Evolutionary conservation across 2,329 filamentous ascomycete species (phyloP).

Genomic region (Aureobasidium sp.): DNA sequence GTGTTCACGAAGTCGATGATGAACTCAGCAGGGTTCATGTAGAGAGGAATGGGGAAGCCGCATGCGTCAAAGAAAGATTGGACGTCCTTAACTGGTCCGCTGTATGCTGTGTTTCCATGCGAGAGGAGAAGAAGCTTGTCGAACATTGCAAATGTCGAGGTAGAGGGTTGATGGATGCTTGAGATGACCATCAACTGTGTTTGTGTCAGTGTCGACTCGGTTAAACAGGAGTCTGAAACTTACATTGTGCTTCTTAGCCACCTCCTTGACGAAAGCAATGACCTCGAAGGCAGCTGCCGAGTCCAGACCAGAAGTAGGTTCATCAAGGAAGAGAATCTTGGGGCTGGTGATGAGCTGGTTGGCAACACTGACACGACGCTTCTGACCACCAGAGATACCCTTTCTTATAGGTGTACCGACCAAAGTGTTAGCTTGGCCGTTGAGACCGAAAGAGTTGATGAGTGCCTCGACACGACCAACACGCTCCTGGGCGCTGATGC

Average conservation of each 20-base stretch:
- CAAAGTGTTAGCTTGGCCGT: constrained; percentile 58
- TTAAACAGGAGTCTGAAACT: constrained; percentile 16
- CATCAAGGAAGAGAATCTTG: constrained; percentile 73
- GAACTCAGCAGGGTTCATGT: constrained; percentile 74
- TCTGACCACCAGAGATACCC: constrained; percentile 79
- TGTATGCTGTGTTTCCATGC: constrained; percentile 62
- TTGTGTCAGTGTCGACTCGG: background rate
- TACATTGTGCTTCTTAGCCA: constrained; percentile 60
- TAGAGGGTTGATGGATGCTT: constrained; percentile 80
- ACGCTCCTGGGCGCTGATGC: constrained; percentile 49
- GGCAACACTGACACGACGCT: constrained; percentile 69
- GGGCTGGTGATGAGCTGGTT: constrained; percentile 74
- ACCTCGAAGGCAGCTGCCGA: constrained; percentile 70
- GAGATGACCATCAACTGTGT: constrained; percentile 64
- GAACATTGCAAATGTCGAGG: constrained; percentile 69
- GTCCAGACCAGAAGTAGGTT: constrained; percentile 77
- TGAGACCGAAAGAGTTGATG: constrained; percentile 64
- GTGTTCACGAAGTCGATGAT: constrained; percentile 70
- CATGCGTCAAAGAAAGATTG: constrained; percentile 55
- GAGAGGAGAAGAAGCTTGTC: constrained; percentile 72
- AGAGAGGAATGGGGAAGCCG: constrained; percentile 55
- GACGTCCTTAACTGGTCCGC: constrained; percentile 53
- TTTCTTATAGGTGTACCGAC: constrained; percentile 77
- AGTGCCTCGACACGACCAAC: constrained; percentile 56
- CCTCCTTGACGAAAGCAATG: constrained; percentile 59